Evolutionary conservation across 257 asterid genomes (phyloP).

Genomic region (Ilex asprella): DNA sequence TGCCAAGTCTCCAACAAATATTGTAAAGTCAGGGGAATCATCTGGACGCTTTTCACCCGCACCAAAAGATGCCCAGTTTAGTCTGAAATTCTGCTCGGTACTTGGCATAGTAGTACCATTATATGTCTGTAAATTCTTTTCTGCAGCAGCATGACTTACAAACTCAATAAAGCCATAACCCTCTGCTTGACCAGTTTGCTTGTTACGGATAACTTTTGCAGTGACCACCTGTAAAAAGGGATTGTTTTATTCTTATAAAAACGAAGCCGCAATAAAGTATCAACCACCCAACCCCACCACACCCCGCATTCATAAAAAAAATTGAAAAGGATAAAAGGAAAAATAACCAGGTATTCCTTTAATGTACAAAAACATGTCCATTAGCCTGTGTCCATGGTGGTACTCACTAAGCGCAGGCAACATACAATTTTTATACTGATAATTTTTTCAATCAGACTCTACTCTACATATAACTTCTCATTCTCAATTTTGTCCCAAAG

Average conservation of each 20-base stretch:
- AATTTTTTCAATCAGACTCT: too few species aligned
- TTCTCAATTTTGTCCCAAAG: too few species aligned
- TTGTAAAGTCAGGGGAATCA: slow-evolving; percentile 64
- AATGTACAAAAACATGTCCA: too few species aligned
- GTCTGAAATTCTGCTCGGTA: slow-evolving; percentile 62
- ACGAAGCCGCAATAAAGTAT: background rate
- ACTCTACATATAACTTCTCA: too few species aligned
- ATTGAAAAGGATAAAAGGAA: background rate
- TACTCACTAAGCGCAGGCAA: too few species aligned
- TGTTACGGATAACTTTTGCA: slow-evolving; percentile 82
- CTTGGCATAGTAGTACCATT: slow-evolving; percentile 79
- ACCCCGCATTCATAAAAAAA: background rate
- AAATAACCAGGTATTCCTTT: background rate
- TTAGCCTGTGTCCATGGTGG: too few species aligned
- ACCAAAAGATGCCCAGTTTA: slow-evolving; percentile 98
- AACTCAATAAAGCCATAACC: slow-evolving; percentile 92
- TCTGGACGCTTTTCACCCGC: slow-evolving; percentile 80
- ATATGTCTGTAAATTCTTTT: slow-evolving; percentile 51
- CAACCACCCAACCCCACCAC: background rate
- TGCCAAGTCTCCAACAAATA: slow-evolving; percentile 93
- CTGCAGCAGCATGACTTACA: slow-evolving; percentile 83
- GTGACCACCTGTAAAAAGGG: slow-evolving; percentile 45
- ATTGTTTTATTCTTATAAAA: background rate
- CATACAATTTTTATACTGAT: too few species aligned
- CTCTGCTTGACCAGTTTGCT: slow-evolving; percentile 68